Conservation (phyloP, 495 filamentous ascomycete species). For the Echria macrotheca region DNA sequence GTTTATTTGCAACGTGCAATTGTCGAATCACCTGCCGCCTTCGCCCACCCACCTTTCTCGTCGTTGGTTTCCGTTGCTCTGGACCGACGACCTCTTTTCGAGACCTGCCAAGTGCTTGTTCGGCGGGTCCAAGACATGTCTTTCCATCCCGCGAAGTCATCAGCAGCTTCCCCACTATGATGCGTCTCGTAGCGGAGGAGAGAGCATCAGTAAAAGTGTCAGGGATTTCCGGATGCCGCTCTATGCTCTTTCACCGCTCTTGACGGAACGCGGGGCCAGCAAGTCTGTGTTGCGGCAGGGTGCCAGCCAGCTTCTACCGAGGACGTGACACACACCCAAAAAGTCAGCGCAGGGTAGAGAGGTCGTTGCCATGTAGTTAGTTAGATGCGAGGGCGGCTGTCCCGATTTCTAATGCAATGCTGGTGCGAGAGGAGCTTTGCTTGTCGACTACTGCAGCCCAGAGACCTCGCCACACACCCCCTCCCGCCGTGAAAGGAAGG, state of each 20-base stretch:
- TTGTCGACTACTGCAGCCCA: conserved; percentile 7
- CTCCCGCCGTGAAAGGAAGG: background rate
- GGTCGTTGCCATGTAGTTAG: background rate
- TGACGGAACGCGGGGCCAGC: conserved; percentile 13
- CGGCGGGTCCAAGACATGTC: too few species aligned
- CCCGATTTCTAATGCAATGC: conserved; percentile 1
- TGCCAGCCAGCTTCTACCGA: background rate
- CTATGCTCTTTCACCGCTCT: conserved; percentile 22
- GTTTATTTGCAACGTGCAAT: conserved; percentile 32
- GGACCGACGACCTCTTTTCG: conserved; percentile 9
- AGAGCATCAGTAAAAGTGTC: conserved; percentile 4
- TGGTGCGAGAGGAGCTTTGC: background rate
- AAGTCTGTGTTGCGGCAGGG: conserved; percentile 21
- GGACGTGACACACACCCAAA: conserved; percentile 1
- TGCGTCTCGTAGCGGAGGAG: too few species aligned
- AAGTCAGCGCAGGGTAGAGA: too few species aligned
- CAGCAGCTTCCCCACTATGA: too few species aligned
- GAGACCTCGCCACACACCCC: conserved; percentile 2
- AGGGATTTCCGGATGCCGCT: background rate
- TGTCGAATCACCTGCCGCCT: conserved; percentile 32
- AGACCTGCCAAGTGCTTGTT: conserved; percentile 16
- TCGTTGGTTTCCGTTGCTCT: conserved; percentile 11
- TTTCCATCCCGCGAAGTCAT: too few species aligned
- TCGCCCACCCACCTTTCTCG: conserved; percentile 28
- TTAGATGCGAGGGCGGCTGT: background rate